Evolutionary conservation across 805 yeast genomes (phyloP).

Genomic region (Schwanniomyces pseudopolymorphus): DNA sequence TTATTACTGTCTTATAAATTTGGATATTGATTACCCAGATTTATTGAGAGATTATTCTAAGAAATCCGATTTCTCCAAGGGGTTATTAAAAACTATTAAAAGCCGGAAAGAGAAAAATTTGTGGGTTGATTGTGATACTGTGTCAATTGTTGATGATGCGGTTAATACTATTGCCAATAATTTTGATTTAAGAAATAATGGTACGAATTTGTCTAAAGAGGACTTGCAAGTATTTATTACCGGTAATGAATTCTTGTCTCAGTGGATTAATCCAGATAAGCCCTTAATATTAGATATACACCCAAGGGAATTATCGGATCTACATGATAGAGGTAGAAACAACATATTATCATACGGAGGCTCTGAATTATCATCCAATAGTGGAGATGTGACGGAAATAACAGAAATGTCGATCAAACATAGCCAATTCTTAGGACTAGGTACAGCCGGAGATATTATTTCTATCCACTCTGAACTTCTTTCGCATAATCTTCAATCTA

Average conservation of each 20-base stretch:
- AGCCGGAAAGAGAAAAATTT: constrained; percentile 21
- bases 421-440: constrained; percentile 26
- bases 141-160: constrained; percentile 9
- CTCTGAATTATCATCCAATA: constrained; percentile 10
- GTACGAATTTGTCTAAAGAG: constrained; percentile 1
- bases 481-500: constrained; percentile 8
- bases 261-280: constrained; percentile 32
- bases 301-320: background rate
- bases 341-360: background rate
- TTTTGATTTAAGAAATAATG: background rate
- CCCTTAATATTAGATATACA: constrained; percentile 15
- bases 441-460: constrained; percentile 40
- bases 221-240: constrained; percentile 24
- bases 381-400: constrained; percentile 7
- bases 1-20: constrained; percentile 18
- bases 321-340: background rate
- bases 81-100: constrained; percentile 22
- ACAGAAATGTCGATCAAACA: constrained; percentile 3
- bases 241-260: constrained; percentile 23
- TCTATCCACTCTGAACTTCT: constrained; percentile 39
- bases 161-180: constrained; percentile 1
- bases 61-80: constrained; percentile 17
- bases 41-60: constrained; percentile 19
- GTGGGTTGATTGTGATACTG: constrained; percentile 28
- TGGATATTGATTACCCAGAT: constrained; percentile 29